Conservation (phyloP, 1,284 basidiomycete genomes). For the Rhodotorula sp. region DNA sequence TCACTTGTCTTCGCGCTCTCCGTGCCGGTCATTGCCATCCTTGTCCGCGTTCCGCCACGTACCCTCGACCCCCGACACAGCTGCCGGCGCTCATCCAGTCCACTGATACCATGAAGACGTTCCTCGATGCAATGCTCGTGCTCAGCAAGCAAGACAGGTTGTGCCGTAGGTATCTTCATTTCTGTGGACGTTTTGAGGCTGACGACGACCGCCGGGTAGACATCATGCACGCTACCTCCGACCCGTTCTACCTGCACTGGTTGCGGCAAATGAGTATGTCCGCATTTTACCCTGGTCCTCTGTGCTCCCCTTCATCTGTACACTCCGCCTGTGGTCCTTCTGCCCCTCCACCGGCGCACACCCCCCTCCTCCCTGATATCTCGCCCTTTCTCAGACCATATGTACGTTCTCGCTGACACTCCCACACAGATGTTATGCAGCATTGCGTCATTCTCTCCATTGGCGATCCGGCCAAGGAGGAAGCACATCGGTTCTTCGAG, state of each 20-base stretch:
- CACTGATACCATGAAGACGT: slow-evolving; percentile 71
- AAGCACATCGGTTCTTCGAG: slow-evolving; percentile 66
- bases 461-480: slow-evolving; percentile 70
- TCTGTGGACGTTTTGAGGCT: background rate
- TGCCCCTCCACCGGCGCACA: background rate
- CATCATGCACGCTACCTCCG: slow-evolving; percentile 72
- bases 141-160: slow-evolving; percentile 78
- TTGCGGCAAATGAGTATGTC: slow-evolving; percentile 16
- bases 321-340: too few relatives aligned
- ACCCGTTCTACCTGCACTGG: slow-evolving; percentile 72
- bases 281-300: too few relatives aligned
- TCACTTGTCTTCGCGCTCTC: too few relatives aligned
- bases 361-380: slow-evolving; percentile 37
- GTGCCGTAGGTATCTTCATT: slow-evolving; percentile 58
- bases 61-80: too few relatives aligned
- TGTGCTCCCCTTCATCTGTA: too few relatives aligned
- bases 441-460: slow-evolving; percentile 67
- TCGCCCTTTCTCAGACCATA: too few relatives aligned
- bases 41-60: too few relatives aligned
- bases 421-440: slow-evolving; percentile 35
- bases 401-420: background rate
- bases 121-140: slow-evolving; percentile 78
- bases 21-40: background rate
- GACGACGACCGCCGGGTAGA: background rate
- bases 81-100: slow-evolving; percentile 65